A percentile compares a stretch with the other conserved stretches of the same genome.
These are phyloP conservation scores for Juglanconis oblonga DNA, from an alignment of 2,329 filamentous ascomycete species.

Conservation along the genomic window DNA sequence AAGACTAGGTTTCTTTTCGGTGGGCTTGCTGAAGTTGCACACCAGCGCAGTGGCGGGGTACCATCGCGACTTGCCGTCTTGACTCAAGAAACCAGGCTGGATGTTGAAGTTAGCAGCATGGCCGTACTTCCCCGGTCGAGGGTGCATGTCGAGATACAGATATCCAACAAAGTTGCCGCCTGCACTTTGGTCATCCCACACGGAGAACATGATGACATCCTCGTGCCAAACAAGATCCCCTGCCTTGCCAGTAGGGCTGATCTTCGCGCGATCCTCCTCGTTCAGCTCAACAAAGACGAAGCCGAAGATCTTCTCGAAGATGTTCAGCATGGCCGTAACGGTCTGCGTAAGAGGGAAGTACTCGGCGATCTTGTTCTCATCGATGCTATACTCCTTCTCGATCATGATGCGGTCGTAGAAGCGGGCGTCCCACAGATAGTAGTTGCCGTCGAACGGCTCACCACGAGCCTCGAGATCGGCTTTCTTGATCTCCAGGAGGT, in stretches of 20 bases:
- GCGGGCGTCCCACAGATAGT: conserved; percentile 80
- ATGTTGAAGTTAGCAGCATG: conserved; percentile 85
- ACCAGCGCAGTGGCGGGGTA: conserved; percentile 79
- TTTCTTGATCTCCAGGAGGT: conserved; percentile 73
- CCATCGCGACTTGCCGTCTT: conserved; percentile 62
- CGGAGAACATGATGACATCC: conserved; percentile 78
- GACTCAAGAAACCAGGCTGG: conserved; percentile 65
- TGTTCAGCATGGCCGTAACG: conserved; percentile 74
- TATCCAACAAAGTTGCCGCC: conserved; percentile 76
- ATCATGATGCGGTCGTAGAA: conserved; percentile 80
- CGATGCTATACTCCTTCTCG: conserved; percentile 75
- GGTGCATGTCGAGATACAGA: conserved; percentile 78
- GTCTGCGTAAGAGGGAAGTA: conserved; percentile 78
- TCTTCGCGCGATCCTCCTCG: conserved; percentile 59
- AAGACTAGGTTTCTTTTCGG: conserved; percentile 70
- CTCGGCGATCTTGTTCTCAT: conserved; percentile 76
- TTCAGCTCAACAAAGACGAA: conserved; percentile 73
- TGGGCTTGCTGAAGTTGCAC: conserved; percentile 83
- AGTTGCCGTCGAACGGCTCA: conserved; percentile 61
- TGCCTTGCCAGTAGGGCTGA: conserved; percentile 66
- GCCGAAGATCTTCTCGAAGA: conserved; percentile 81
- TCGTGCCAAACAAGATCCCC: conserved; percentile 78
- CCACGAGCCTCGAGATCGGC: conserved; percentile 60
- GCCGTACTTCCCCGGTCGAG: conserved; percentile 77
- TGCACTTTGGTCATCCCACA: conserved; percentile 74